These are phyloP conservation scores for Penicillium sp. DNA, from an alignment of 2,329 filamentous ascomycete species.

Conservation along the genomic window DNA sequence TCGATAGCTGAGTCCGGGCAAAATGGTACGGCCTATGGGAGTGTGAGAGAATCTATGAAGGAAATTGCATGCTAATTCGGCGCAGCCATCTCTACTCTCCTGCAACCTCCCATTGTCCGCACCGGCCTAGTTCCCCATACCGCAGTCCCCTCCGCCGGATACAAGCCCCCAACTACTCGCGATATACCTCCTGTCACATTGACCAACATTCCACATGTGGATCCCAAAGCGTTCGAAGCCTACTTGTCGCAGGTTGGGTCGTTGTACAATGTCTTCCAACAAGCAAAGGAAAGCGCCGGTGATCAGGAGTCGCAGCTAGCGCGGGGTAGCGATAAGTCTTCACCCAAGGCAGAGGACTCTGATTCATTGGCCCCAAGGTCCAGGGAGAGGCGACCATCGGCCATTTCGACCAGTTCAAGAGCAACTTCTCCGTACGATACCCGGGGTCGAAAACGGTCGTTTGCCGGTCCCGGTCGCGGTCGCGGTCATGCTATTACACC, in stretches of 20 bases:
- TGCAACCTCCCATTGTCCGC: constrained; percentile 80
- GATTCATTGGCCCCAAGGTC: constrained; percentile 41
- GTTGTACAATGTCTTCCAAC: constrained; percentile 78
- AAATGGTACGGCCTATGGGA: constrained; percentile 50
- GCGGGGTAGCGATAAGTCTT: constrained; percentile 39
- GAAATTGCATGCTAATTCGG: constrained; percentile 6
- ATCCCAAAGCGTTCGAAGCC: constrained; percentile 67
- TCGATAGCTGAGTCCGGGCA: constrained; percentile 66
- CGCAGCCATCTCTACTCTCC: constrained; percentile 76
- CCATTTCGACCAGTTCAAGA: constrained; percentile 38
- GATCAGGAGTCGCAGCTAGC: constrained; percentile 46
- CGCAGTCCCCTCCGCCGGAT: constrained; percentile 56
- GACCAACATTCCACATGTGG: constrained; percentile 76
- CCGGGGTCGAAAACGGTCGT: constrained; percentile 42
- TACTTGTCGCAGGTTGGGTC: constrained; percentile 80
- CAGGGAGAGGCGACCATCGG: constrained; percentile 36
- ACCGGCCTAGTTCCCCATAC: constrained; percentile 77
- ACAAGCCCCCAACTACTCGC: constrained; percentile 71
- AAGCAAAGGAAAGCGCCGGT: constrained; percentile 68
- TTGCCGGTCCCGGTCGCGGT: constrained; percentile 47
- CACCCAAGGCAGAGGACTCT: constrained; percentile 41
- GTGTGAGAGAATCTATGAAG: constrained; percentile 4
- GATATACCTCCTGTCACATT: constrained; percentile 91
- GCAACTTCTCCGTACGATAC: constrained; percentile 41
- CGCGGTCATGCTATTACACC: constrained; percentile 67